Evolutionary conservation across 2,329 filamentous ascomycete genomes (phyloP).

Genomic region (Diaporthe longicolla): DNA sequence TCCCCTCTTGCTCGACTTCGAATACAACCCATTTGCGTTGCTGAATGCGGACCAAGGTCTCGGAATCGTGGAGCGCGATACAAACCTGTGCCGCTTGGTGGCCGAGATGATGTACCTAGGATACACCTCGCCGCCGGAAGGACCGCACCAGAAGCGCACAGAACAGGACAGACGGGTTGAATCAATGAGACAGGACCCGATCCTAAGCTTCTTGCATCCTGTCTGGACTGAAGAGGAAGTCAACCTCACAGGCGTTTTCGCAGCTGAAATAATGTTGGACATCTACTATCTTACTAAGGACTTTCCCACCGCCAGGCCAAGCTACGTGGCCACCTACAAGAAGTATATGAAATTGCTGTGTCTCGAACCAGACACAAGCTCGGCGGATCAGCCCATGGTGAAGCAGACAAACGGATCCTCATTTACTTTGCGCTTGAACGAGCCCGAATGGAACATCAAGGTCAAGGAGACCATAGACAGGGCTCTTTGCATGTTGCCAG

Average conservation of each 20-base stretch:
- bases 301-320: neutral
- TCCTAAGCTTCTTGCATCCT: neutral
- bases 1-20: neutral
- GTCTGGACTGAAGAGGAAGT: neutral
- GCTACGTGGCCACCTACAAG: neutral
- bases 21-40: neutral
- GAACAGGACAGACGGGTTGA: neutral
- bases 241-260: neutral
- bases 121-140: neutral
- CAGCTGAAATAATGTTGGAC: slow-evolving; percentile 7
- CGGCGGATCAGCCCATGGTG: neutral
- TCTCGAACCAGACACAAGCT: neutral
- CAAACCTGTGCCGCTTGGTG: neutral
- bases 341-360: neutral
- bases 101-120: neutral
- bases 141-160: neutral
- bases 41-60: neutral
- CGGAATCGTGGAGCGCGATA: neutral
- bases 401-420: neutral
- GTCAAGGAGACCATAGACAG: neutral
- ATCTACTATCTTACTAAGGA: neutral
- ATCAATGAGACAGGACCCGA: neutral
- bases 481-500: neutral
- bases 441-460: neutral
- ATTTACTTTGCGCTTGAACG: no score